Evolutionary conservation across 371 early-diverging fungal species (phyloP), one percentile per base, ranked within the genome.

Genomic region (Mucor plumbeus): DNA sequence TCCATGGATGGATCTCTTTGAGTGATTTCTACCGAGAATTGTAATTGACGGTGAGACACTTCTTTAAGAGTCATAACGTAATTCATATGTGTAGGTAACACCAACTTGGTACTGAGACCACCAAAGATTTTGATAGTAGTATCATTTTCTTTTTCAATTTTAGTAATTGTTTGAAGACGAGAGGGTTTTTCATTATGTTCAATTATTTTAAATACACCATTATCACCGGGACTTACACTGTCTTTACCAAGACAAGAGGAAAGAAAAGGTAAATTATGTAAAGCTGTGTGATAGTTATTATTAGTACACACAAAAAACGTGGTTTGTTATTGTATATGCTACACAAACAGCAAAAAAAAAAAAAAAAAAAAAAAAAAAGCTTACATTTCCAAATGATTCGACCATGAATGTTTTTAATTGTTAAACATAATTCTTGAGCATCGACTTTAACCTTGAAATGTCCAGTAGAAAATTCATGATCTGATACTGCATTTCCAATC

Each of bases 181-280:
- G 81, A 79, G 0, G 65, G 43, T 17, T 65, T 65, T 11, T 72
- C 75, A 47, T 78, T 79, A n/a, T 57, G 38, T 14, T 83, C 83
- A 4, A 61, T 59, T 31, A 83, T 64, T 33, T 69, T 67, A 58
- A 77, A 76, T 2, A 69, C 64, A 3, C 79, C 76, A 9, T 70
- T 67, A 13, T 65, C 73, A 6, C 69, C 56, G 34, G 54, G 11
- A 0, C 17, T 61, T 21, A 83, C 73, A 1, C 61, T 65, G 41
- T 79, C 79, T 15, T 69, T 54, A 0, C 83, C 81, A 5, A 71
- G 21, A 8, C 76, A 69, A 11, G 75, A 74, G 11, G 70, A 70
- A 17, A 83, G 61, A 57, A 83, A 83, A 0, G 83, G 83, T 10
- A 63, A 26, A 38, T 80, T 78, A 31, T 78, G 78, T 14, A 82